Conservation (phyloP, 2,329 filamentous ascomycete genomes). For the Sarocladium strictum region DNA sequence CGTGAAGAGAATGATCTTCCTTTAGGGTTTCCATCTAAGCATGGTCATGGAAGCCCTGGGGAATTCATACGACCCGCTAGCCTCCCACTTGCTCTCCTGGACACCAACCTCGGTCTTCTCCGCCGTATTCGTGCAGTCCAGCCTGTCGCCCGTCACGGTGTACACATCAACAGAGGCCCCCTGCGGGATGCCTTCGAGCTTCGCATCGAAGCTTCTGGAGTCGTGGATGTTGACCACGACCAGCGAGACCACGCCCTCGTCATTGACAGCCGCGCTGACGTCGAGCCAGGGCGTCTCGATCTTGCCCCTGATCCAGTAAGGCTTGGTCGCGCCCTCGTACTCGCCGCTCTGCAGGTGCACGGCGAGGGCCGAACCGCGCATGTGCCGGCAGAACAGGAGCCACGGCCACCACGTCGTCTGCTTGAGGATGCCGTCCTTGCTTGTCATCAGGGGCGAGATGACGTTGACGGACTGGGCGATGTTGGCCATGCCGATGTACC, state of each 20-base stretch:
- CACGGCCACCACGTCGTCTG: constrained; percentile 74
- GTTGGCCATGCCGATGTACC: constrained; percentile 70
- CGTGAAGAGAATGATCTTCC: too few relatives aligned
- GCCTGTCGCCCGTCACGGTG: constrained; percentile 39
- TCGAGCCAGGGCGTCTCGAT: constrained; percentile 67
- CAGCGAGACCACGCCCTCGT: constrained; percentile 55
- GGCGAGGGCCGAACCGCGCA: constrained; percentile 66
- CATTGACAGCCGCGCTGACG: constrained; percentile 54
- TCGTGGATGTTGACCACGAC: constrained; percentile 70
- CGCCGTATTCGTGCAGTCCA: constrained; percentile 58
- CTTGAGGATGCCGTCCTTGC: constrained; percentile 53
- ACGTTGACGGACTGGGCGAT: constrained; percentile 76
- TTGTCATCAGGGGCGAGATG: constrained; percentile 72
- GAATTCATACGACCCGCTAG: constrained; percentile 57
- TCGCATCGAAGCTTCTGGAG: constrained; percentile 50
- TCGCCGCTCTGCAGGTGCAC: constrained; percentile 57
- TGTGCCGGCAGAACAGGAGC: constrained; percentile 55
- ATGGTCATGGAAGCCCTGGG: constrained; percentile 65
- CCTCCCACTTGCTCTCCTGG: constrained; percentile 49
- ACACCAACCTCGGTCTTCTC: constrained; percentile 53
- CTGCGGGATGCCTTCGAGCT: constrained; percentile 47
- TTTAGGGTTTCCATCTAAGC: constrained; percentile 48
- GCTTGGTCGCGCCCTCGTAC: constrained; percentile 62
- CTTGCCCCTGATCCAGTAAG: constrained; percentile 57
- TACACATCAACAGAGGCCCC: constrained; percentile 49